A percentile compares a stretch with the other conserved stretches of the same genome.
Evolutionary conservation across 257 asterid species (phyloP).

Genomic region (Nicotiana sylvestris): DNA sequence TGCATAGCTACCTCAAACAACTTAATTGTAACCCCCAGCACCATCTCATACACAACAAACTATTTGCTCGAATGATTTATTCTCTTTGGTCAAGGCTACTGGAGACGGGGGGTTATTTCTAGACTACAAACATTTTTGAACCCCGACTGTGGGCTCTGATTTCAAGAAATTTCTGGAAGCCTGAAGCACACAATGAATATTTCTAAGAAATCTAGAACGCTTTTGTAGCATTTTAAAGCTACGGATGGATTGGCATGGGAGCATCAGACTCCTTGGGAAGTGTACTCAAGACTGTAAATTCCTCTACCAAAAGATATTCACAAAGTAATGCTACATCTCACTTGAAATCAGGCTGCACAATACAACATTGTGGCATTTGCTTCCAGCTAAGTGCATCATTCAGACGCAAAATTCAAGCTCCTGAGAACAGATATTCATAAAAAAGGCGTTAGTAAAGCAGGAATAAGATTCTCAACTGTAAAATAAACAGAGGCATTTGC

Average conservation of each 20-base stretch:
- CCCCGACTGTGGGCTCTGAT: background rate
- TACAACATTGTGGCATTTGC: background rate
- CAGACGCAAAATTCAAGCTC: conserved; percentile 4
- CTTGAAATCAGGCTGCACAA: background rate
- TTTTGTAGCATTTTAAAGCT: background rate
- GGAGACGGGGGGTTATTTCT: conserved; percentile 11
- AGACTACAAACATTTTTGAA: background rate
- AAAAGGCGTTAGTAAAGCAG: background rate
- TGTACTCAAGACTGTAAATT: background rate
- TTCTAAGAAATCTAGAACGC: too few relatives aligned
- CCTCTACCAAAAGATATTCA: conserved; percentile 12
- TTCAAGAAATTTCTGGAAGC: background rate
- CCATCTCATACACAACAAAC: background rate
- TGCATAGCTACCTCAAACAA: too few relatives aligned
- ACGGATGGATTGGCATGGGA: background rate
- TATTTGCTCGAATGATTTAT: background rate
- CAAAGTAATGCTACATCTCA: conserved; percentile 9
- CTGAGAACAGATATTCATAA: background rate
- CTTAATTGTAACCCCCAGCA: background rate
- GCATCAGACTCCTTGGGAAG: background rate
- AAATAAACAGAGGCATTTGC: background rate
- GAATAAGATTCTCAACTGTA: background rate
- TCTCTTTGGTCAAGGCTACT: background rate
- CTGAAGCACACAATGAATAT: too few relatives aligned
- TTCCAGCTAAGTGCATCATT: conserved; percentile 1